Percentiles rank a stretch among this genome's conserved stretches.
Conservation (phyloP, 306 rosid species). For the Cucurbita moschata region DNA sequence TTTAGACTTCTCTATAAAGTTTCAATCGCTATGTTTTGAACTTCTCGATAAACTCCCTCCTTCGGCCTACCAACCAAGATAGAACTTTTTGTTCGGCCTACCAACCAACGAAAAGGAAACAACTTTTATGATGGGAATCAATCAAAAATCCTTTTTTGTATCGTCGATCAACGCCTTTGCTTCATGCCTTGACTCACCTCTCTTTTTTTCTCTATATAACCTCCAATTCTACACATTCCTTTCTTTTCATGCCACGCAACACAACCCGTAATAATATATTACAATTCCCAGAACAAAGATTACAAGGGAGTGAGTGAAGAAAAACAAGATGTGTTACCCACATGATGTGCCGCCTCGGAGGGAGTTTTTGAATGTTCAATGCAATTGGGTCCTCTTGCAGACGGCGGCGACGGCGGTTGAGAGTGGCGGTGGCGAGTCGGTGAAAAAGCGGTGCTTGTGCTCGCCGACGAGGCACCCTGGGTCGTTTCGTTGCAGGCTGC, state of each 20-base stretch:
- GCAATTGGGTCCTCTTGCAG: not conserved
- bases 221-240: constrained; percentile 20
- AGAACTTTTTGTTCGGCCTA: no score
- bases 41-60: no score
- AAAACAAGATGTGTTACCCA: constrained; percentile 39
- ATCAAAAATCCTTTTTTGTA: not conserved
- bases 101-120: not conserved
- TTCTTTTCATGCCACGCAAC: constrained; percentile 15
- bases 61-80: no score
- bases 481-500: constrained; percentile 82
- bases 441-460: constrained; percentile 33
- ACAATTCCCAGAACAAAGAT: not conserved
- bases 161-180: not conserved
- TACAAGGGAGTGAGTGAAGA: not conserved
- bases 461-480: constrained; percentile 80
- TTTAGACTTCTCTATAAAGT: no score
- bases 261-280: not conserved
- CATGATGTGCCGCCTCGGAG: constrained; percentile 11
- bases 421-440: not conserved
- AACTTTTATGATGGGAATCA: not conserved
- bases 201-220: not conserved
- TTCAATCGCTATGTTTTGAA: no score
- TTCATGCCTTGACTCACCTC: not conserved
- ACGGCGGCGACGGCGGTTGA: not conserved
- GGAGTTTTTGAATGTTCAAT: not conserved